These are phyloP conservation scores for Parathielavia hyrcaniae DNA, from an alignment of 495 filamentous ascomycete genomes.

Conservation along the genomic window DNA sequence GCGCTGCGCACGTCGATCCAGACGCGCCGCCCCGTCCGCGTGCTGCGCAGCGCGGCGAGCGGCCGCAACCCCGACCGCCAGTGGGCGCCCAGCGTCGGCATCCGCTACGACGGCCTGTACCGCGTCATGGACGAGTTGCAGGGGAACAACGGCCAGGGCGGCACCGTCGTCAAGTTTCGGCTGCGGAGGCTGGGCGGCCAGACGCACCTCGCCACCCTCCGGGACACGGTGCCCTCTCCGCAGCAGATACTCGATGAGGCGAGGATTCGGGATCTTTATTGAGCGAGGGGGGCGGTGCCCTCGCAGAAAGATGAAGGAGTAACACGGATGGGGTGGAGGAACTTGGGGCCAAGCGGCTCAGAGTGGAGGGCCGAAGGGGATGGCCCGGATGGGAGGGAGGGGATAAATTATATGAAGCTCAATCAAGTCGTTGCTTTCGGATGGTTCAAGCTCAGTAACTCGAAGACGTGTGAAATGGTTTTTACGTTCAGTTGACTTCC, in stretches of 20 bases:
- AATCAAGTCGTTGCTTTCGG: no score
- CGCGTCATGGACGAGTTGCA: slow-evolving; percentile 24
- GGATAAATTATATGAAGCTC: no score
- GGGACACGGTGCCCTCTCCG: background rate
- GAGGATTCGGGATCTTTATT: background rate
- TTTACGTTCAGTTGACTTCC: no score
- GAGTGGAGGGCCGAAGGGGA: no score
- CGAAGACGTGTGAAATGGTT: no score
- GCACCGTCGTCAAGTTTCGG: background rate
- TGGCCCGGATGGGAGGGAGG: no score
- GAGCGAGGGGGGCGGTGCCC: background rate
- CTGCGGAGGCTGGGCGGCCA: background rate
- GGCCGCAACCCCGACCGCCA: slow-evolving; percentile 4
- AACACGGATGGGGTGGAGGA: no score
- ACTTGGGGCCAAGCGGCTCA: no score
- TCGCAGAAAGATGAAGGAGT: no score
- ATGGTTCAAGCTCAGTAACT: no score
- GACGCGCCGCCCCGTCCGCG: slow-evolving; percentile 37
- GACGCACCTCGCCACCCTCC: background rate
- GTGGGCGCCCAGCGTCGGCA: slow-evolving; percentile 37
- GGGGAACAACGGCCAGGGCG: background rate
- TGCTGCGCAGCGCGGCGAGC: slow-evolving; percentile 39
- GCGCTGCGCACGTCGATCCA: slow-evolving; percentile 32
- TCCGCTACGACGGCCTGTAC: slow-evolving; percentile 52
- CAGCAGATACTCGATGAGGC: background rate